These are phyloP conservation scores for Oenanthe javanica DNA, from an alignment of 140 eudicot species.

Conservation along the genomic window DNA sequence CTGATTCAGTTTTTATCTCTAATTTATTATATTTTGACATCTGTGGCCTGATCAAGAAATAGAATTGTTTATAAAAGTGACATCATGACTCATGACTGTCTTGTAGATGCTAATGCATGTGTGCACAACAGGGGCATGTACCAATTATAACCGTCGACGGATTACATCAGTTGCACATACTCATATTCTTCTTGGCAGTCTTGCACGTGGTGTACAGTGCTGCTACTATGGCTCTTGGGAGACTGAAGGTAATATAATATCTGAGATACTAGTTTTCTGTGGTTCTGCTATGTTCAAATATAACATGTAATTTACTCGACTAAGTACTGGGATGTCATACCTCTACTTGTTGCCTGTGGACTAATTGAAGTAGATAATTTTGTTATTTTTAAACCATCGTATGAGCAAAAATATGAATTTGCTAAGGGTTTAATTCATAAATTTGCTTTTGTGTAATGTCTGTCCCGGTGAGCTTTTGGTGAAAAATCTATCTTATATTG, in stretches of 20 bases:
- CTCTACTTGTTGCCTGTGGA: not conserved
- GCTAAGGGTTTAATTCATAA: not conserved
- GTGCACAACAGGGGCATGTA: conserved; percentile 44
- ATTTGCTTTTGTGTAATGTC: not conserved
- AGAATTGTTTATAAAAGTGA: not conserved
- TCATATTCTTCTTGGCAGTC: conserved; percentile 83
- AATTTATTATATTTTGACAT: not conserved
- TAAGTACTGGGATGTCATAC: not conserved
- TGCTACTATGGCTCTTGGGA: conserved; percentile 81
- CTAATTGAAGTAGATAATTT: not conserved
- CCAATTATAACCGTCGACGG: conserved; percentile 74
- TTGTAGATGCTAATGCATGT: conserved; percentile 11
- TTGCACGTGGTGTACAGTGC: conserved; percentile 86
- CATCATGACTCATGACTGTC: conserved; percentile 1
- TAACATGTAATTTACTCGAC: not conserved
- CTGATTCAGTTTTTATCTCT: not conserved
- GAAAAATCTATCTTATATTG: not conserved
- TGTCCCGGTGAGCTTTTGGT: not conserved
- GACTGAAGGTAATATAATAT: conserved; percentile 41
- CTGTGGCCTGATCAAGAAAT: not conserved
- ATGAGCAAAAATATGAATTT: not conserved
- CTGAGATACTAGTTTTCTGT: not conserved
- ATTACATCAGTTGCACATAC: conserved; percentile 84
- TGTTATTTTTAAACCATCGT: not conserved
- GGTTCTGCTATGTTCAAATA: not conserved